A percentile compares a stretch with the other conserved stretches of the same genome.
Evolutionary conservation across 2,329 filamentous ascomycete species (phyloP).

Genomic region (Aspergillus versicolor): DNA sequence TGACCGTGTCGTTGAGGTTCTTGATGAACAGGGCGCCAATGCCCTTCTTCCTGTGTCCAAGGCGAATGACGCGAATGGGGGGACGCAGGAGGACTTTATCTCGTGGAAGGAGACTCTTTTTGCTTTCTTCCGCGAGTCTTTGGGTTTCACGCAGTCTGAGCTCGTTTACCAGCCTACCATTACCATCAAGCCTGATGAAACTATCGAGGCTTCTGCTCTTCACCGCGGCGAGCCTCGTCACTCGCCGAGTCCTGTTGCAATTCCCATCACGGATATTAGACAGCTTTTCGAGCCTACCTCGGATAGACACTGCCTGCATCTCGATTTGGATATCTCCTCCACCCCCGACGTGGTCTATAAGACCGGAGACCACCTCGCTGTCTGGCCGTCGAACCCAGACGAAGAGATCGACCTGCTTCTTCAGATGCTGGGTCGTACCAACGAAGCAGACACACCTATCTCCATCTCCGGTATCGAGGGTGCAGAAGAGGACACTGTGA

Average conservation of each 20-base stretch:
- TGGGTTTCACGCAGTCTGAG: slow-evolving; percentile 83
- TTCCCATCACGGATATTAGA: slow-evolving; percentile 75
- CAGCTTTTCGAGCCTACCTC: slow-evolving; percentile 76
- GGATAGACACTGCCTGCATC: slow-evolving; percentile 81
- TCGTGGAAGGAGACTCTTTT: slow-evolving; percentile 97
- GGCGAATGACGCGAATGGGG: slow-evolving; percentile 88
- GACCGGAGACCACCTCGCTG: slow-evolving; percentile 86
- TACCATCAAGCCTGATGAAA: slow-evolving; percentile 67
- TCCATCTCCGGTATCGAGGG: slow-evolving; percentile 52
- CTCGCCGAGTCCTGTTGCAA: slow-evolving; percentile 67
- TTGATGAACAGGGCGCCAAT: slow-evolving; percentile 73
- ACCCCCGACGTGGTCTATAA: slow-evolving; percentile 81
- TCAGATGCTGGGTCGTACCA: slow-evolving; percentile 64
- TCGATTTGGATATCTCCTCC: slow-evolving; percentile 81
- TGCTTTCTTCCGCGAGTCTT: slow-evolving; percentile 69
- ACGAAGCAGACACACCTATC: slow-evolving; percentile 34
- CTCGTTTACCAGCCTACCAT: slow-evolving; percentile 86
- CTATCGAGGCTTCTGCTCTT: slow-evolving; percentile 71
- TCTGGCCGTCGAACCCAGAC: slow-evolving; percentile 89
- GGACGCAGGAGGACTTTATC: slow-evolving; percentile 95
- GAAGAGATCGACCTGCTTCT: slow-evolving; percentile 82
- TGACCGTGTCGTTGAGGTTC: slow-evolving; percentile 73
- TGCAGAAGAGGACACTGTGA: slow-evolving; percentile 63
- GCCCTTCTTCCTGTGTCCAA: slow-evolving; percentile 79
- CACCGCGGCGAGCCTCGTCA: slow-evolving; percentile 86